Evolutionary conservation across 2,329 filamentous ascomycete species (phyloP).

Genomic region (Aspergillus awamori): DNA sequence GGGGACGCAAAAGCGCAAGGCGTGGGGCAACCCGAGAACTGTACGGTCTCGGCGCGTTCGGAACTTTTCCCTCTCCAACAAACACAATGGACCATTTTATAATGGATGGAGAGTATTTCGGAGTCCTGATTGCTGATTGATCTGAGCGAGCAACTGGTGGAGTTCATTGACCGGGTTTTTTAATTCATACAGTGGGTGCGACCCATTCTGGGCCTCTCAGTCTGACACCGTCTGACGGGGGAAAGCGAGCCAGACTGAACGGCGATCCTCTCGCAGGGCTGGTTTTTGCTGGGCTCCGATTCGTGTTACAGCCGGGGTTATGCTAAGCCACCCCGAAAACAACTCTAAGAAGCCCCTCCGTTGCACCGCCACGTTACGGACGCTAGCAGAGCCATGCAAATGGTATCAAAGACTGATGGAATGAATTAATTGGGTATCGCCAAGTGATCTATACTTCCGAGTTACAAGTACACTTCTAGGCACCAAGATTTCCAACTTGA

Average conservation of each 20-base stretch:
- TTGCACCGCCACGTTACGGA: slow-evolving; percentile 8
- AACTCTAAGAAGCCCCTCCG: neutral
- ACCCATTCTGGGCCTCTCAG: neutral
- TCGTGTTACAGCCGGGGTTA: neutral
- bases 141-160: neutral
- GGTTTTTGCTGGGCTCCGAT: neutral
- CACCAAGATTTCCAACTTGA: slow-evolving; percentile 22
- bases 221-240: neutral
- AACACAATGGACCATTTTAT: neutral
- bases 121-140: neutral
- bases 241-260: neutral
- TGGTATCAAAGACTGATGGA: neutral
- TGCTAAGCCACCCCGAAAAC: slow-evolving; percentile 3
- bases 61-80: neutral
- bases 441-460: slow-evolving; percentile 9
- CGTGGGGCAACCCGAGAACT: slow-evolving; percentile 3
- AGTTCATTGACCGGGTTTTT: neutral
- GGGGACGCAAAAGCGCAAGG: neutral
- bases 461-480: slow-evolving; percentile 16
- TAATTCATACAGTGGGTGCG: neutral
- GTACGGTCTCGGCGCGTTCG: neutral
- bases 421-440: slow-evolving; percentile 12
- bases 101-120: neutral
- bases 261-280: slow-evolving; percentile 13
- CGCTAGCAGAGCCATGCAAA: neutral